phyloP scores from a whole-genome alignment of 306 rosid genomes.

The Inga oerstediana region DNA sequence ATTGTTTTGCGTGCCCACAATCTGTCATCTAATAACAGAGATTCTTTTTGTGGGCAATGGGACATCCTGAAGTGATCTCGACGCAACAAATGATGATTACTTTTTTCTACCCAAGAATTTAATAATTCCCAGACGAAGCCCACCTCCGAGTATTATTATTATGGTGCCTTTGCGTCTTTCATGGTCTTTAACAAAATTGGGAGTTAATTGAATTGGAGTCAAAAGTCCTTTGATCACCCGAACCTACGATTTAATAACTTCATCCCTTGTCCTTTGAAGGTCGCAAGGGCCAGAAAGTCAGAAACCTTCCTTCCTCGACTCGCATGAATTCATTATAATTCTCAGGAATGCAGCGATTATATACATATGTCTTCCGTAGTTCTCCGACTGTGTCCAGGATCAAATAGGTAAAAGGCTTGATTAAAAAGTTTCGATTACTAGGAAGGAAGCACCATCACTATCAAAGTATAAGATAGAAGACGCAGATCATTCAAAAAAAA shows the following conservation, averaged over 20 bases:
- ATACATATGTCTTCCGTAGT: neutral
- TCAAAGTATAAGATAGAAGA: neutral
- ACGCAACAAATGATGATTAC: neutral
- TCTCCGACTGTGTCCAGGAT: neutral
- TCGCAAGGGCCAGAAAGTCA: slow-evolving; percentile 28
- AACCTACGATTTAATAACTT: neutral
- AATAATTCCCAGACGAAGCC: neutral
- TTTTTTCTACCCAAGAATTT: neutral
- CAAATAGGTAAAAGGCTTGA: neutral
- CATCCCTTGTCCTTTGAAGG: slow-evolving; percentile 31
- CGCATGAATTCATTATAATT: neutral
- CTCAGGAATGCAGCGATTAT: neutral
- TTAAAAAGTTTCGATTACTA: neutral
- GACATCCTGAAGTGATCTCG: neutral
- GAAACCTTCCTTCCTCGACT: neutral
- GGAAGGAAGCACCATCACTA: neutral
- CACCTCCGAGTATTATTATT: neutral
- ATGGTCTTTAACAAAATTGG: neutral
- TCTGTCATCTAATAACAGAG: neutral
- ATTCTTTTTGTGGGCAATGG: neutral
- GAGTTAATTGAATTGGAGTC: neutral
- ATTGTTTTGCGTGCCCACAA: neutral
- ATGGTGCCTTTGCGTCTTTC: neutral
- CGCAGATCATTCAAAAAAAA: neutral
- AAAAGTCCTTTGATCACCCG: neutral